Evolutionary conservation across 202 grass and related monocot species (phyloP), one percentile per base, ranked within the genome.

Genomic region (Hordeum pubiflorum): DNA sequence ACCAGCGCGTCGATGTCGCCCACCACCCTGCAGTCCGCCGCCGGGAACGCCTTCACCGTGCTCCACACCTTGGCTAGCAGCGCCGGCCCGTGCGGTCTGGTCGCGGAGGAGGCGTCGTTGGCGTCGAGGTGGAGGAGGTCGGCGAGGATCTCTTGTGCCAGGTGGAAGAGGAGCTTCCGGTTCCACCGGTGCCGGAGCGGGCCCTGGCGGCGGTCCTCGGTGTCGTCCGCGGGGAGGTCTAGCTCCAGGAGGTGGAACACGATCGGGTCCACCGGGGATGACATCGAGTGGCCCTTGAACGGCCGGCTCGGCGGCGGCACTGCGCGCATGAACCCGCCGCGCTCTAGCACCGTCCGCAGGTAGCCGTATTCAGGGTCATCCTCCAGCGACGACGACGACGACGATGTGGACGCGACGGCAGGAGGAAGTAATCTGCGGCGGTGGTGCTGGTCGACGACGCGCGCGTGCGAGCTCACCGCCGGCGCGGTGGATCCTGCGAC

Each of bases 211-310:
- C 29, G 9, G 69, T 44, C 46, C 8, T 58, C 55, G 3, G n/a
- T 1, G 55, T 72, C 2, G 24, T 89, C 83, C 4, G 34, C 56
- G 0, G 88, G 90, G 5, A 93, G 83, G 46, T 89, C 92, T 0
- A 93, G 79, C 83, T 99, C 96, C 43, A 99, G 87, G 3, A 88
- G 90, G 61, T 96, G 96, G 90, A 99, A 99, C 2, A 96, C 56
- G 61, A 90, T 77, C 32, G 92, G 92, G 70, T 96, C 92, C n/a
- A 99, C 69, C 0, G 88, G 88, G 8, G 58, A 32, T 1, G 74
- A 31, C n/a, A 39, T 1, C 0, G 88, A 84, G 37, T 83, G 75
- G 2, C 68, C 66, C 72, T 84, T 82, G 24, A 57, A 40, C 6
- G 66, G 4, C 7, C 56, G 44, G 5, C 8, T 2, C 7, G 63